Base-by-base conservation (phyloP, 352 stramenopile genomes). In the Pythium plurisporium region DNA sequence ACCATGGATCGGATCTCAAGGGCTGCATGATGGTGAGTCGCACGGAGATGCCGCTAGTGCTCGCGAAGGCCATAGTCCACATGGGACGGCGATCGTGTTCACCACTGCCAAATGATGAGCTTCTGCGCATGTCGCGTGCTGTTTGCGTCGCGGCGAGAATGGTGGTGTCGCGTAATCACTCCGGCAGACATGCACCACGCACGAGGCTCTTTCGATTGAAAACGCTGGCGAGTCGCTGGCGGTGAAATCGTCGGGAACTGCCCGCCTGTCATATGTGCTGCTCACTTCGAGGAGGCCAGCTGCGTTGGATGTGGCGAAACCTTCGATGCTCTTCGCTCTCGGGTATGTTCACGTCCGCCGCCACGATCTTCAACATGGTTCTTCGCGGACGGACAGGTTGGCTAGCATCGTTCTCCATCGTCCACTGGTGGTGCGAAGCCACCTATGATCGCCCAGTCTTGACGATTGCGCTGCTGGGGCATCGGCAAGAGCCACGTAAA, bases 401-500 rank as follows among this genome's bases (percentile, higher is more conserved):
- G n/a, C n/a, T n/a, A 42, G 17, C 40, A 45, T 20, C 23, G 3
- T 31, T 15, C 20, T 15, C 25, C 51, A 27, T 4, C 59, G 23
- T 49, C 46, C 12, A 14, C 12, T 10, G 25, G 20, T 6, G 17
- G 11, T 6, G 17, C 15, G 22, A 68, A 62, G 6, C 61, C 61
- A 8, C 53, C 62, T 33, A 69, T 60, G 42, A 94, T 86, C 50
- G 81, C 77, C 54, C 73, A 60, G 38, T 94, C 81, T 25, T 81
- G 65, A 4, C 72, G 70, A 20, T 72, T 67, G 41, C 72, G 74
- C 4, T 52, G 54, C 14, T 81, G 70, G 4, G 75, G 67, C 20
- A 72, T 33, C 17, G 84, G 84, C 27, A 90, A 62, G 34, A 89
- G 67, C 84, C 84, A 94, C 23, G 72, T 79, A 19, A 49, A 64